phyloP scores from a whole-genome alignment of 1,139 yeast species.

The Yamadazyma aaseri region DNA sequence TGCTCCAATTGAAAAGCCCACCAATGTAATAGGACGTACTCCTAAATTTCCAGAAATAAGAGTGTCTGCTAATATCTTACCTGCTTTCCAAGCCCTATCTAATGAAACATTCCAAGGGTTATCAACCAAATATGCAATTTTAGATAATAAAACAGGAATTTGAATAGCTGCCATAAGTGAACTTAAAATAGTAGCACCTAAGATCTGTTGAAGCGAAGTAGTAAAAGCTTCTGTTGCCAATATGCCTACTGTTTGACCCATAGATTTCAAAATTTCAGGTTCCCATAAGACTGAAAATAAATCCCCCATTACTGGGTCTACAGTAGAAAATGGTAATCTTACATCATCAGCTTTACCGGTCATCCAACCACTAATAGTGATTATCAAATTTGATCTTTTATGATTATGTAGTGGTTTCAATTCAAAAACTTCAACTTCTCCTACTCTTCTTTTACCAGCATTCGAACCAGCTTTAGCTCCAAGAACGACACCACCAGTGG shows the following conservation, averaged over 20 bases:
- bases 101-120: constrained; percentile 98
- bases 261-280: constrained; percentile 93
- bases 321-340: constrained; percentile 90
- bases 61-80: constrained; percentile 87
- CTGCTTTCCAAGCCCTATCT: constrained; percentile 98
- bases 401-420: constrained; percentile 90
- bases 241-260: constrained; percentile 93
- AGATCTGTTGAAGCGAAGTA: constrained; percentile 89
- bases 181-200: constrained; percentile 89
- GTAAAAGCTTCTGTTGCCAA: constrained; percentile 92
- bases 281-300: constrained; percentile 92
- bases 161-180: constrained; percentile 96
- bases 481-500: constrained; percentile 85
- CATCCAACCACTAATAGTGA: constrained; percentile 99
- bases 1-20: constrained; percentile 94
- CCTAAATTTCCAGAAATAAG: constrained; percentile 85
- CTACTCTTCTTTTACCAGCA: constrained; percentile 86
- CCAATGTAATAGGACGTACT: constrained; percentile 85
- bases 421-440: constrained; percentile 92
- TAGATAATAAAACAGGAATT: constrained; percentile 87
- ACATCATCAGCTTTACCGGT: constrained; percentile 94
- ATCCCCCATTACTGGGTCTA: constrained; percentile 98
- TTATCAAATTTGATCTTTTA: constrained; percentile 78
- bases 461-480: constrained; percentile 87
- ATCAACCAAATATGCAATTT: constrained; percentile 84